A percentile compares a stretch with the other conserved stretches of the same genome.
Conservation (phyloP, 2,329 filamentous ascomycete genomes). For the Fusarium anthophilum region DNA sequence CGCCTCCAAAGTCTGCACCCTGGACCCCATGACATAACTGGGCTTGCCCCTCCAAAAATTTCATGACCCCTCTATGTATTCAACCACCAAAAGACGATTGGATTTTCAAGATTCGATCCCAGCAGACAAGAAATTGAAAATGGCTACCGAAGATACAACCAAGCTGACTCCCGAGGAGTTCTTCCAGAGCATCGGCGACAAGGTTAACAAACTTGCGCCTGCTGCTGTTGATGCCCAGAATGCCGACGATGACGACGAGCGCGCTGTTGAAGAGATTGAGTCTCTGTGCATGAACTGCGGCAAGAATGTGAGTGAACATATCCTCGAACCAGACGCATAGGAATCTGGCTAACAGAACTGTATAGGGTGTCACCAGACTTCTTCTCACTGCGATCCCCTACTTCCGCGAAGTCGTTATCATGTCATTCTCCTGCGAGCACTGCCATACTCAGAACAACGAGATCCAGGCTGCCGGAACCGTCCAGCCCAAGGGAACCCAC, state of each 20-base stretch:
- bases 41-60: conserved; percentile 48
- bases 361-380: conserved; percentile 82
- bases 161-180: conserved; percentile 59
- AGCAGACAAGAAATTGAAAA: conserved; percentile 50
- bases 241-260: conserved; percentile 61
- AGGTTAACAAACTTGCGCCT: conserved; percentile 63
- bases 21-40: conserved; percentile 45
- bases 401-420: conserved; percentile 97
- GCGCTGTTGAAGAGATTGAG: conserved; percentile 74
- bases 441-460: conserved; percentile 93
- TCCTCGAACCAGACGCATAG: neutral
- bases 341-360: conserved; percentile 22
- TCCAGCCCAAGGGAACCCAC: conserved; percentile 87
- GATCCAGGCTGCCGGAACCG: conserved; percentile 89
- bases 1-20: conserved; percentile 34
- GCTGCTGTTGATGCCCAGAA: conserved; percentile 48
- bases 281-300: conserved; percentile 89
- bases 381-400: conserved; percentile 93
- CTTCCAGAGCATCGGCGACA: conserved; percentile 71
- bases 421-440: conserved; percentile 94
- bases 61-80: conserved; percentile 43
- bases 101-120: conserved; percentile 20
- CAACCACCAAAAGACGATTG: conserved; percentile 30
- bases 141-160: conserved; percentile 54
- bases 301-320: conserved; percentile 68